Evolutionary conservation across 257 asterid genomes (phyloP).

Genomic region (Gynochthodes officinalis): DNA sequence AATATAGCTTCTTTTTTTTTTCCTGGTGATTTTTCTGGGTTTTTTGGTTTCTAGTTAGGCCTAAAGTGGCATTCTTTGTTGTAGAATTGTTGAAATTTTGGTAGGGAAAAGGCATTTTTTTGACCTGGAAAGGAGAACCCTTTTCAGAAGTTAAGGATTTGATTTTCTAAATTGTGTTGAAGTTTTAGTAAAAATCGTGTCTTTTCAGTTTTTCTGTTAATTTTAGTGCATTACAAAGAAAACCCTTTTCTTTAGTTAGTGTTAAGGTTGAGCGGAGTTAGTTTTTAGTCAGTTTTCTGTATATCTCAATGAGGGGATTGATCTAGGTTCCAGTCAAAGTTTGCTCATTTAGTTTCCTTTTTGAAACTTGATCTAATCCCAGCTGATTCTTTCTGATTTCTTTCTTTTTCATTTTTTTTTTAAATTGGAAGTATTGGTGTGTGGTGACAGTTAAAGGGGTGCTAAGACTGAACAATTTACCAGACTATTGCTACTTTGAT

Average conservation of each 20-base stretch:
- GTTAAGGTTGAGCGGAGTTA: neutral
- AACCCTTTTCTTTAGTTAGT: neutral
- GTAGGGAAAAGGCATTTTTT: neutral
- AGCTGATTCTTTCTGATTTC: neutral
- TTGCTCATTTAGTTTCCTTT: neutral
- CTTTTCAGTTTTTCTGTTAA: neutral
- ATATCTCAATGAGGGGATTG: neutral
- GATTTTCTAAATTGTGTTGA: neutral
- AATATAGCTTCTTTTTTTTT: slow-evolving; percentile 13
- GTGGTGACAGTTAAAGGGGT: neutral
- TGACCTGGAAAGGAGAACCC: neutral
- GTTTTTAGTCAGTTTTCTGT: neutral
- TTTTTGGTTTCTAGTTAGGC: neutral
- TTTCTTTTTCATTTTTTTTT: neutral
- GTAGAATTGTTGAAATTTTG: slow-evolving; percentile 2
- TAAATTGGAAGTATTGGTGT: neutral
- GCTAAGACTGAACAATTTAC: neutral
- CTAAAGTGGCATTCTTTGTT: neutral
- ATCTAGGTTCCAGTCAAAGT: neutral
- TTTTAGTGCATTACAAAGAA: neutral
- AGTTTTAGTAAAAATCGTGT: neutral
- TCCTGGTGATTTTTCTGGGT: neutral
- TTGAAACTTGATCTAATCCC: slow-evolving; percentile 14
- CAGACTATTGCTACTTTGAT: slow-evolving; percentile 8
- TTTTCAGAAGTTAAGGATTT: neutral